Evolutionary conservation across 352 stramenopile genomes (phyloP).

Genomic region (Globisporangium lucens): DNA sequence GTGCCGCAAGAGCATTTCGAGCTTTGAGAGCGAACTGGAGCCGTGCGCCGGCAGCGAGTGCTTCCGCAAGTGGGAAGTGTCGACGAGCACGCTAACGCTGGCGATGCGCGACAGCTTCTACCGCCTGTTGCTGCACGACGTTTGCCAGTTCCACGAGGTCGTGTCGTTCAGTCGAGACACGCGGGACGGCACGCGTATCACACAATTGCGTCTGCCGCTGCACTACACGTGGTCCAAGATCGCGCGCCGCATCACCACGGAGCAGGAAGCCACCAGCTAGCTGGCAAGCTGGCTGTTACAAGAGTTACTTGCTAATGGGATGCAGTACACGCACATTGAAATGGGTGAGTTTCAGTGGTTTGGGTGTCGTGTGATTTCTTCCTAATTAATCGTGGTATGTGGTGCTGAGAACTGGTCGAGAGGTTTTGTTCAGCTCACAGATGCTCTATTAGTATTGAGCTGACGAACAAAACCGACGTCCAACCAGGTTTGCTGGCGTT

Average conservation of each 20-base stretch:
- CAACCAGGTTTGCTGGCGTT: too few relatives aligned
- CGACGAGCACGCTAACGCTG: conserved; percentile 60
- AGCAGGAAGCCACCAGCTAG: conserved; percentile 27
- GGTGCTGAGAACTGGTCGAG: neutral
- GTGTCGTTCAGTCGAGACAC: conserved; percentile 65
- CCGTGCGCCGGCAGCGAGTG: conserved; percentile 36
- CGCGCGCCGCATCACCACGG: conserved; percentile 29
- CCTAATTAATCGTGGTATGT: neutral
- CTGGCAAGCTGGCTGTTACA: neutral
- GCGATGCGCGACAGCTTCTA: conserved; percentile 74
- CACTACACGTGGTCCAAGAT: conserved; percentile 62
- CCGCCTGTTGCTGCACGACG: conserved; percentile 63
- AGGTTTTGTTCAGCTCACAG: neutral
- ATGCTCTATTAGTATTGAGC: neutral
- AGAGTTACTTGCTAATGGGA: neutral
- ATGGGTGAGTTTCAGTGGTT: neutral
- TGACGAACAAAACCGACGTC: too few relatives aligned
- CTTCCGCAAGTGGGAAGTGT: conserved; percentile 71
- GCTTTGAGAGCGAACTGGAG: conserved; percentile 52
- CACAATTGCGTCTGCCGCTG: conserved; percentile 58
- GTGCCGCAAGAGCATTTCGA: conserved; percentile 43
- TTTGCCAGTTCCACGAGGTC: conserved; percentile 68
- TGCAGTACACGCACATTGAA: neutral
- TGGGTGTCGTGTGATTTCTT: neutral
- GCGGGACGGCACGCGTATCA: conserved; percentile 64